Conservation (phyloP, 768 basidiomycete species). For the Boletus vermiculosoides region DNA sequence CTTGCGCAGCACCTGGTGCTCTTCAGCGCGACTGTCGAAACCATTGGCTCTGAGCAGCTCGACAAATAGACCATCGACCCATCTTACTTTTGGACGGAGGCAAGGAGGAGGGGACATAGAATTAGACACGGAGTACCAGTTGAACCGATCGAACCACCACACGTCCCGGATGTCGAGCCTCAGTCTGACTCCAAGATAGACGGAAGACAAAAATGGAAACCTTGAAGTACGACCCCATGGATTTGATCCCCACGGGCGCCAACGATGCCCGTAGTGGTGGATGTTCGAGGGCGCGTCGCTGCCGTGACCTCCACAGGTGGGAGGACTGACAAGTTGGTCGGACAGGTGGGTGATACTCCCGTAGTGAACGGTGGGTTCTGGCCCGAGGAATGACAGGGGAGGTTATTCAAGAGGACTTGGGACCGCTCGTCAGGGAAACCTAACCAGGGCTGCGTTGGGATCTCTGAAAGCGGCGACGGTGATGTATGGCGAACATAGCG, state of each 20-base stretch:
- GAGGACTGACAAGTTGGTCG: slow-evolving; percentile 77
- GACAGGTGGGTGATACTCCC: slow-evolving; percentile 79
- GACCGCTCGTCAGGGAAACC: slow-evolving; percentile 37
- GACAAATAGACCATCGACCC: too few species aligned
- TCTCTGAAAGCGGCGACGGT: slow-evolving; percentile 83
- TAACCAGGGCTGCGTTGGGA: slow-evolving; percentile 50
- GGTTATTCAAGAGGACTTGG: slow-evolving; percentile 37
- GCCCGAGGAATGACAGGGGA: slow-evolving; percentile 72
- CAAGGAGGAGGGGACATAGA: too few species aligned
- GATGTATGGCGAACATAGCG: slow-evolving; percentile 50
- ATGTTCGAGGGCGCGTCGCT: slow-evolving; percentile 72
- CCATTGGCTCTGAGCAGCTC: too few species aligned
- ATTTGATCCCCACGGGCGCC: slow-evolving; percentile 17
- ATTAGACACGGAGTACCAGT: too few species aligned
- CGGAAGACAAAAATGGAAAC: slow-evolving; percentile 15
- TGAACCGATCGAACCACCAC: too few species aligned
- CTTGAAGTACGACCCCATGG: slow-evolving; percentile 3
- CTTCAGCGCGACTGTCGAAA: too few species aligned
- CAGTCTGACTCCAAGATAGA: slow-evolving; percentile 11
- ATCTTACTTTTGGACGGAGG: too few species aligned
- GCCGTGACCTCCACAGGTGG: slow-evolving; percentile 79
- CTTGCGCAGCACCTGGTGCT: too few species aligned
- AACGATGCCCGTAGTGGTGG: slow-evolving; percentile 59
- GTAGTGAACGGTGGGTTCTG: slow-evolving; percentile 77
- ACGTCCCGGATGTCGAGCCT: too few species aligned